Base-by-base conservation (phyloP, 805 yeast species). In the Yarrowia keelungensis region DNA sequence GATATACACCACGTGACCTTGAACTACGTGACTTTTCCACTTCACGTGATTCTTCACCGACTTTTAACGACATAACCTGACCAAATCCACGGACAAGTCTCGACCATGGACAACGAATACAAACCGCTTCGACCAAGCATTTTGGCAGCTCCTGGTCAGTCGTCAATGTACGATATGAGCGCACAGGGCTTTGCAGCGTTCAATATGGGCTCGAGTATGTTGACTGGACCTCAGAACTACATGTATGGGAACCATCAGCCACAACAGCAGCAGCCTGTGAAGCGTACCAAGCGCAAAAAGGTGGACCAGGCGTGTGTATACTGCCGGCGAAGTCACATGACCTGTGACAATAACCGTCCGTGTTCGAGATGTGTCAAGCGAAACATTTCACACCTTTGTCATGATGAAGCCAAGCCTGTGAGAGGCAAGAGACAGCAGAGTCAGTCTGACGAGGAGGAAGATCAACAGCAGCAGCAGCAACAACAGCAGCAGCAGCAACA, bases 291-390 rank as follows among this genome's bases (percentile, higher is more conserved):
- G 39, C 47, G 68, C 32, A 61, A 62, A 38, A 50, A 68, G 54
- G 69, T 65, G 32, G 69, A 64, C 42, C 50, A 62, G 62, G 97
- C 98, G 0, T 93, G 98, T 79, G 89, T 93, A 0, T 93, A 90
- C 75, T 93, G 98, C 76, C 85, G 97, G 47, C 81, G 98, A 68
- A 91, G 97, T 0, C 98, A 93, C 77, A 91, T 93, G 93, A 90
- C 92, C 39, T 93, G 98, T 79, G 97, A 92, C 76, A 62, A 19
- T 78, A 91, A 74, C 87, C 83, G 79, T 71, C 88, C 95, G 8
- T 91, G 97, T 74, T 85, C 87, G 64, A 82, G 97, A 51, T 93
- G 98, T 78, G 82, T 93, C 10, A 91, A 90, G 77, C 81, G 98
- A 72, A 90, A 90, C 47, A 94, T 93, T 58, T 93, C 95, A 3